Evolutionary conservation across 805 yeast species (phyloP), one percentile per base, ranked within the genome.

Genomic region (Kregervanrija fluxuum): DNA sequence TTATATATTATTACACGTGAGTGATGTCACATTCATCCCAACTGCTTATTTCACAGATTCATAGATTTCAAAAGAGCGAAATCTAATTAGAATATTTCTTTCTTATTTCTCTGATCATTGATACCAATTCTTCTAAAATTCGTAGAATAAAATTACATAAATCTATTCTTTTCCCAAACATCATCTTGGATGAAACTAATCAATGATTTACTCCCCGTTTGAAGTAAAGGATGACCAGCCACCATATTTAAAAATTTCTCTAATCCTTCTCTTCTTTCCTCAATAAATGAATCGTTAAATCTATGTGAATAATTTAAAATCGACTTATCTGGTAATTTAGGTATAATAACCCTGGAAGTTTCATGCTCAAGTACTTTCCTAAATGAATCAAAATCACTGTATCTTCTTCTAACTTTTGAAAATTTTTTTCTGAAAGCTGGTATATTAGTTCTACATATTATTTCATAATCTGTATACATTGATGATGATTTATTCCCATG

Each of bases 401-500:
- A 91, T 40, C 98, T 67, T 54, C 99, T 74, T 48, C 97, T 77
- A 6, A 89, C 95, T 31, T 71, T 65, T 30, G 88, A 78, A 35
- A 63, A 62, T 42, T 80, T 69, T 48, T 77, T 74, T 50, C 76
- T 76, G 65, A 93, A 91, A 2, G 89, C 81, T 1, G 98, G 98
- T 45, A 93, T 79, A 64, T 93, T 91, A 17, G 97, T 91, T 43
- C 89, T 73, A 61, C 96, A 88, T 8, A 85, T 71, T 16, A 91
- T 79, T 63, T 90, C 97, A 64, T 91, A 91, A 64, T 91, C 98
- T 9, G 98, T 91, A 62, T 73, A 91, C 80, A 82, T 79, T n/a
- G 51, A 47, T 2, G 57, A 44, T 30, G 79, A 74, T 31, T 79
- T 65, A 16, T 67, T 65, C 1, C 77, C 79, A 55, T 86, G 95